Conservation (phyloP, 305 asterid genomes). For the Fraxinus nigra region DNA sequence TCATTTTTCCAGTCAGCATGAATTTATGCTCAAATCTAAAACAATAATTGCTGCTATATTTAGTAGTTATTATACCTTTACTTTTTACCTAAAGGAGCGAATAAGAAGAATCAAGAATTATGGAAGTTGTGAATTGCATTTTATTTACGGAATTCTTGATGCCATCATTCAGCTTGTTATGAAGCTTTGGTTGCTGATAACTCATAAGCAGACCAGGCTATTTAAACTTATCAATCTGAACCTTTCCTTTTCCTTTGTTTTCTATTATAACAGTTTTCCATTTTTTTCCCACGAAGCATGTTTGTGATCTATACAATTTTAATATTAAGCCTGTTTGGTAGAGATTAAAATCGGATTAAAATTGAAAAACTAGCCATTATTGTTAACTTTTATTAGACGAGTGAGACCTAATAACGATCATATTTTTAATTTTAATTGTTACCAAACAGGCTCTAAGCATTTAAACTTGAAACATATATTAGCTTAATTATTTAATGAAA, state of each 20-base stretch:
- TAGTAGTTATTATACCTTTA: background rate
- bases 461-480: background rate
- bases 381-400: too few species aligned
- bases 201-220: background rate
- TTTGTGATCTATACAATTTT: background rate
- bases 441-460: too few species aligned
- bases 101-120: conserved; percentile 13
- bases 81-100: background rate
- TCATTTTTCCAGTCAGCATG: background rate
- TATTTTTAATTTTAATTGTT: too few species aligned
- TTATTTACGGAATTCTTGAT: conserved; percentile 3
- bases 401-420: too few species aligned
- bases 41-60: background rate
- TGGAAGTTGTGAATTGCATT: background rate
- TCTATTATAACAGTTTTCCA: conserved; percentile 2
- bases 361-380: too few species aligned
- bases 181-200: conserved; percentile 8
- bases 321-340: too few species aligned
- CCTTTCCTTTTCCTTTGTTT: conserved; percentile 6
- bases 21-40: conserved; percentile 4
- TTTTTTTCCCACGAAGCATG: background rate
- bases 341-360: too few species aligned
- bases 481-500: background rate
- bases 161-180: background rate
- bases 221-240: conserved; percentile 4